These are phyloP conservation scores for Neofusicoccum parvum DNA, from an alignment of 2,329 filamentous ascomycete genomes.

Conservation along the genomic window DNA sequence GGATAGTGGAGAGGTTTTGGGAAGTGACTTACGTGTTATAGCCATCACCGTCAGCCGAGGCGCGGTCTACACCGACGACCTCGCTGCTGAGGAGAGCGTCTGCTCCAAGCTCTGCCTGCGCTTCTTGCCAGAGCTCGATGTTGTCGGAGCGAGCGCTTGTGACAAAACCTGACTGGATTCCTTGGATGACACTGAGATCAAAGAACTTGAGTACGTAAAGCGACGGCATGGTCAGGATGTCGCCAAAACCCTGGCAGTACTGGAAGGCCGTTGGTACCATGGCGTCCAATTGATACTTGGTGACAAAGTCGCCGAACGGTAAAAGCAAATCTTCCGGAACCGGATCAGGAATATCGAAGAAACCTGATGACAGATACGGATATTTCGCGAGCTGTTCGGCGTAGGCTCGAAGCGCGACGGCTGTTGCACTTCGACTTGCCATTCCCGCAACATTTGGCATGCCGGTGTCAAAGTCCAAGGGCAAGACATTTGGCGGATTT, in stretches of 20 bases:
- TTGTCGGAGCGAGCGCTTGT: not conserved
- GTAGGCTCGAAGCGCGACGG: constrained; percentile 28
- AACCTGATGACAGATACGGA: constrained; percentile 40
- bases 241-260: constrained; percentile 49
- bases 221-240: constrained; percentile 46
- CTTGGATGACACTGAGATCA: not conserved
- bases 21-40: not conserved
- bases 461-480: constrained; percentile 34
- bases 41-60: not conserved
- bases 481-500: not conserved
- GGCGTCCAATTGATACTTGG: constrained; percentile 51
- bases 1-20: not conserved
- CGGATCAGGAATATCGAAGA: constrained; percentile 44
- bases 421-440: not conserved
- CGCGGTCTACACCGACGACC: not conserved
- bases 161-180: not conserved
- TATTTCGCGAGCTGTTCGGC: constrained; percentile 34
- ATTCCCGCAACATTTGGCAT: not conserved
- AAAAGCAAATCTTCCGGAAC: constrained; percentile 52
- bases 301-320: constrained; percentile 51
- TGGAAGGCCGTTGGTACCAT: constrained; percentile 43
- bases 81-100: not conserved
- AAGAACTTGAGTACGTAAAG: constrained; percentile 50
- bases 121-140: not conserved
- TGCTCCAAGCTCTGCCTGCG: not conserved